Percentiles rank a stretch among this genome's conserved stretches.
Evolutionary conservation across 805 yeast genomes (phyloP).

Genomic region (Candida suzukii): DNA sequence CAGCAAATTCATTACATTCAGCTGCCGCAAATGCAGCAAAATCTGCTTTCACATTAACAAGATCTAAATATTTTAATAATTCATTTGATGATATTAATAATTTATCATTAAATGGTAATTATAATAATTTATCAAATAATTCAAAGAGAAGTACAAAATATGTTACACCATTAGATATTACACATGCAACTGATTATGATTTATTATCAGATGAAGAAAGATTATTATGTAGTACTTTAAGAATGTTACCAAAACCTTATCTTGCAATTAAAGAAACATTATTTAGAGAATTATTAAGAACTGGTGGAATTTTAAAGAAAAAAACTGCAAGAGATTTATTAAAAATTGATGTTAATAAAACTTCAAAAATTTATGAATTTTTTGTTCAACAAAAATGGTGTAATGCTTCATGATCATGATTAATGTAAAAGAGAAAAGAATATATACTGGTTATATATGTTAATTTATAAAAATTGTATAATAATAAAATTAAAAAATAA

Average conservation of each 20-base stretch:
- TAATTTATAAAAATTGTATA: neutral
- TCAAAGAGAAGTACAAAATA: constrained; percentile 30
- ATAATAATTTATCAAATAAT: constrained; percentile 20
- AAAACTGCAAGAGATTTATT: constrained; percentile 79
- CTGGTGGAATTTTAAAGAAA: constrained; percentile 78
- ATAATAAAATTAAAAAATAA: neutral
- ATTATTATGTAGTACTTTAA: constrained; percentile 71
- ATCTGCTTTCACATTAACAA: neutral
- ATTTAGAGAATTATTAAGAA: constrained; percentile 78
- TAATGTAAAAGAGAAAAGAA: too few relatives aligned
- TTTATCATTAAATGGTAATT: constrained; percentile 3
- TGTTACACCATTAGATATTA: constrained; percentile 55
- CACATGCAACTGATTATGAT: constrained; percentile 76
- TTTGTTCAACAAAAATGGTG: constrained; percentile 92
- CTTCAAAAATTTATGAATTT: constrained; percentile 85
- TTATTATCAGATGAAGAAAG: constrained; percentile 84
- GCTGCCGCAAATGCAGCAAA: neutral
- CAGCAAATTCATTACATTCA: constrained; percentile 8
- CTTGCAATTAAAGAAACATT: constrained; percentile 85
- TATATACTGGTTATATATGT: neutral
- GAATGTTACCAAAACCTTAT: constrained; percentile 90
- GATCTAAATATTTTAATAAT: neutral
- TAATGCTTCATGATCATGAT: constrained; percentile 12
- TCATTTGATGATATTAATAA: neutral
- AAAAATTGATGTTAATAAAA: constrained; percentile 80